Evolutionary conservation across 768 basidiomycete genomes (phyloP).

Genomic region (Calocybe cyanea): DNA sequence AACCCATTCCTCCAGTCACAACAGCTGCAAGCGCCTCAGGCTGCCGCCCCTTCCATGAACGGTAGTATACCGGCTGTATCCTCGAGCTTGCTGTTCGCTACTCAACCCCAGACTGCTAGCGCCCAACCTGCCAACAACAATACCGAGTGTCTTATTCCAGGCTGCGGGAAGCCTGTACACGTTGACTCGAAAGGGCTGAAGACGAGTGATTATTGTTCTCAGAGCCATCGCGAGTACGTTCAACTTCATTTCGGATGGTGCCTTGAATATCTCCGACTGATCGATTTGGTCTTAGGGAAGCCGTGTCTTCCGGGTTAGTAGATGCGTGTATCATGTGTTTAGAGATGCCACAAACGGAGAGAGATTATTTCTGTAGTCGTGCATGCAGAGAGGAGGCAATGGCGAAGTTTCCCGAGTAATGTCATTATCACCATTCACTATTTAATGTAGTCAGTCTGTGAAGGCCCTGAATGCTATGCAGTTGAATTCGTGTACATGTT

Average conservation of each 20-base stretch:
- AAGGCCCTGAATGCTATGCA: too few relatives aligned
- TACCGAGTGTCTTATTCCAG: conserved; percentile 49
- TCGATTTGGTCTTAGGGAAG: conserved; percentile 40
- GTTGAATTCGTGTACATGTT: too few relatives aligned
- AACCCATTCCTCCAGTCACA: conserved; percentile 27
- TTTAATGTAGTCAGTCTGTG: too few relatives aligned
- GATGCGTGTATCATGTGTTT: conserved; percentile 64
- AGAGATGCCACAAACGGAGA: conserved; percentile 51
- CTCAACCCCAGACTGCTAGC: conserved; percentile 30
- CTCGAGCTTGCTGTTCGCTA: conserved; percentile 21
- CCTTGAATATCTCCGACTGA: conserved; percentile 11
- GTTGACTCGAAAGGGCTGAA: conserved; percentile 49
- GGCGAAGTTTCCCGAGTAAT: conserved; percentile 11
- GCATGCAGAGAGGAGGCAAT: conserved; percentile 58
- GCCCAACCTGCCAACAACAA: conserved; percentile 33
- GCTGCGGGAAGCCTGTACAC: conserved; percentile 54
- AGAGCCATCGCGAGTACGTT: conserved; percentile 62
- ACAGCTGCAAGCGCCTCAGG: too few relatives aligned
- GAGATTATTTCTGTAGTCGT: conserved; percentile 61
- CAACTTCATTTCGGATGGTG: neutral
- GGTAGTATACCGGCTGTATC: conserved; percentile 22
- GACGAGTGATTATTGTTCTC: conserved; percentile 55
- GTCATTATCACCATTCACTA: too few relatives aligned
- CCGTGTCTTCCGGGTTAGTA: conserved; percentile 47
- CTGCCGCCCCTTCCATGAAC: neutral